Evolutionary conservation across 1,139 yeast species (phyloP).

Genomic region (Debaryomyces sp.): DNA sequence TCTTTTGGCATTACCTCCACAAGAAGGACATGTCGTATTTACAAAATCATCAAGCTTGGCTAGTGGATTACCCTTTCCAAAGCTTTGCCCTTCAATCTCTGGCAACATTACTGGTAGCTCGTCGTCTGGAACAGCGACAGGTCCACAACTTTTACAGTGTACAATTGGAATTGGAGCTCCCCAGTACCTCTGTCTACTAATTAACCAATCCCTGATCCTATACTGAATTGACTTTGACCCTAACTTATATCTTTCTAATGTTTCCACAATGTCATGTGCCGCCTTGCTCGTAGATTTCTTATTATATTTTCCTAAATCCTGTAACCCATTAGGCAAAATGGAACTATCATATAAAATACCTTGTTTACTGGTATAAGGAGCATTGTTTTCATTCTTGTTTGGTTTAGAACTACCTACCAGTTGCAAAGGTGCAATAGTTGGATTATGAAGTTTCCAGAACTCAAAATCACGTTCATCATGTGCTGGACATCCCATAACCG

Average conservation of each 20-base stretch:
- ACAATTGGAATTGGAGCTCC: slow-evolving; percentile 97
- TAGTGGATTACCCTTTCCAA: slow-evolving; percentile 72
- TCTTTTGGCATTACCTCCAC: slow-evolving; percentile 74
- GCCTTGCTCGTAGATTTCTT: slow-evolving; percentile 60
- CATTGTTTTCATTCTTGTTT: slow-evolving; percentile 4
- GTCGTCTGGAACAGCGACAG: slow-evolving; percentile 85
- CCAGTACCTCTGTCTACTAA: slow-evolving; percentile 95
- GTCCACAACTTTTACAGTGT: slow-evolving; percentile 83
- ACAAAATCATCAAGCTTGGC: slow-evolving; percentile 70
- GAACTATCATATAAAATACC: slow-evolving; percentile 53
- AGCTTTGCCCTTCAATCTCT: slow-evolving; percentile 37
- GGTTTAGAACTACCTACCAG: slow-evolving; percentile 40
- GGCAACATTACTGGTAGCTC: slow-evolving; percentile 86
- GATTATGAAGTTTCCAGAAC: slow-evolving; percentile 73
- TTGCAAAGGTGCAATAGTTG: slow-evolving; percentile 40
- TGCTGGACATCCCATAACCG: slow-evolving; percentile 98
- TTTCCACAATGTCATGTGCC: slow-evolving; percentile 44
- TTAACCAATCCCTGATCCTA: slow-evolving; percentile 87
- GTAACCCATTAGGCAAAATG: slow-evolving; percentile 27
- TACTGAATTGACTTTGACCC: slow-evolving; percentile 60
- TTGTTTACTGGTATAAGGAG: slow-evolving; percentile 52
- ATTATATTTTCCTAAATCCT: slow-evolving; percentile 47
- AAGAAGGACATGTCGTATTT: slow-evolving; percentile 76
- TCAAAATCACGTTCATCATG: slow-evolving; percentile 83
- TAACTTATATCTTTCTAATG: slow-evolving; percentile 34